Evolutionary conservation across 2,329 filamentous ascomycete species (phyloP), one percentile per base, ranked within the genome.

Genomic region (Aspergillus fischeri): DNA sequence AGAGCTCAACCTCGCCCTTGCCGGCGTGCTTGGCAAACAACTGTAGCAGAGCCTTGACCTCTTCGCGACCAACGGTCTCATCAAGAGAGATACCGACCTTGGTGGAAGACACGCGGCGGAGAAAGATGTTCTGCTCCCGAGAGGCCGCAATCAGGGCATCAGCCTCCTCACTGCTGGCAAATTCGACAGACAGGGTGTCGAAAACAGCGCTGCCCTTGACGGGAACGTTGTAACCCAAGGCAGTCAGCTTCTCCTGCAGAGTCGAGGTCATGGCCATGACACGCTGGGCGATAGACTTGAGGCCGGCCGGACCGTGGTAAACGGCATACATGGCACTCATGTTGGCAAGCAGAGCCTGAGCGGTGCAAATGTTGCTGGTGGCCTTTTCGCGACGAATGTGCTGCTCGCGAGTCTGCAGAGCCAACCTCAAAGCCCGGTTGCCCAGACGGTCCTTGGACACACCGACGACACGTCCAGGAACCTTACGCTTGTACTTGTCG

Each of bases 381-480:
- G 93, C 93, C 82, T 97, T 97, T 74, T 97, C 93, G 69, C 93
- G 85, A 63, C 93, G 85, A 72, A 97, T 97, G 73, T 97, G 93
- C 78, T 97, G 93, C 77, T 97, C 93, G 66, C 93, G 83, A 9
- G 93, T 97, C 77, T 97, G 93, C 53, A 97, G 79, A 20, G 93
- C 90, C 69, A 97, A 78, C 66, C 93, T 84, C 63, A 95, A 86
- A 4, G 92, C 93, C 11, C 83, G 87, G 61, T 90, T 85, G 7
- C 93, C 93, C 4, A 92, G 81, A 54, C 93, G 84, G 71, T 97
- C 93, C 75, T 95, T 96, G 52, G 93, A 96, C 3, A 97, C 83
- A 65, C 93, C 93, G 60, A 97, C 89, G 29, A 97, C 78, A 64
- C 93, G 89, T 47, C 92, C 93, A 4, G 93, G 93, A 62, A 97